Evolutionary conservation across 352 stramenopile genomes (phyloP).

Genomic region (Globisporangium cederbergense): DNA sequence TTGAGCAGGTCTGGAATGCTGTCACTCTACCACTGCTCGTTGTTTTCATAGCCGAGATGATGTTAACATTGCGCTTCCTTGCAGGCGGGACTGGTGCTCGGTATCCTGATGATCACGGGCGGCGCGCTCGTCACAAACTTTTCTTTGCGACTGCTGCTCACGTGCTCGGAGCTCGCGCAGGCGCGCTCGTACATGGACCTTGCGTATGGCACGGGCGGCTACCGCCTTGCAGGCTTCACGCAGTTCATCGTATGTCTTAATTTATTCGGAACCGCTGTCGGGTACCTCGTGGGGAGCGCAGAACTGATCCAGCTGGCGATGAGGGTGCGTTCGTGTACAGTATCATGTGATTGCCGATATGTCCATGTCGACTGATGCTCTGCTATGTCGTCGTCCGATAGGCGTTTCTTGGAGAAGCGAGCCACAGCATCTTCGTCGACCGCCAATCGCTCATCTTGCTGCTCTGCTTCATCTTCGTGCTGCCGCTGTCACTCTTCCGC

Average conservation of each 20-base stretch:
- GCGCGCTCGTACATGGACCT: constrained; percentile 85
- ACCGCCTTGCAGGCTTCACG: constrained; percentile 63
- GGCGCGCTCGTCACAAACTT: constrained; percentile 79
- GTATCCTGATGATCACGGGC: constrained; percentile 62
- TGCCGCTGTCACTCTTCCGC: constrained; percentile 78
- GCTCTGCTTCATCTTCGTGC: constrained; percentile 56
- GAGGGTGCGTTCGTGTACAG: constrained; percentile 22
- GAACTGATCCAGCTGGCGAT: constrained; percentile 73
- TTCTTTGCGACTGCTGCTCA: constrained; percentile 72
- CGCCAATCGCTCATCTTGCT: constrained; percentile 68
- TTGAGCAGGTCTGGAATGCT: constrained; percentile 43
- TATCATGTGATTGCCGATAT: background rate
- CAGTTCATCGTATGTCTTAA: constrained; percentile 83
- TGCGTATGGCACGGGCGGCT: constrained; percentile 56
- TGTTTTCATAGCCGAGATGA: background rate
- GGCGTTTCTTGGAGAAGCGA: constrained; percentile 41
- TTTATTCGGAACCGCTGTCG: constrained; percentile 84
- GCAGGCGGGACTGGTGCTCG: constrained; percentile 60
- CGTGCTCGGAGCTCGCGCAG: constrained; percentile 70
- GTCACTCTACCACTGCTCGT: background rate
- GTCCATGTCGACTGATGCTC: background rate
- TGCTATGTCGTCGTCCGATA: background rate
- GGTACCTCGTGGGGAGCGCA: constrained; percentile 78
- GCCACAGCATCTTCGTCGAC: constrained; percentile 52
- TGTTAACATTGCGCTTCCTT: background rate